Percentiles rank a stretch among this genome's conserved stretches.
Evolutionary conservation across 257 asterid species (phyloP).

Genomic region (Pogostemon cablin): DNA sequence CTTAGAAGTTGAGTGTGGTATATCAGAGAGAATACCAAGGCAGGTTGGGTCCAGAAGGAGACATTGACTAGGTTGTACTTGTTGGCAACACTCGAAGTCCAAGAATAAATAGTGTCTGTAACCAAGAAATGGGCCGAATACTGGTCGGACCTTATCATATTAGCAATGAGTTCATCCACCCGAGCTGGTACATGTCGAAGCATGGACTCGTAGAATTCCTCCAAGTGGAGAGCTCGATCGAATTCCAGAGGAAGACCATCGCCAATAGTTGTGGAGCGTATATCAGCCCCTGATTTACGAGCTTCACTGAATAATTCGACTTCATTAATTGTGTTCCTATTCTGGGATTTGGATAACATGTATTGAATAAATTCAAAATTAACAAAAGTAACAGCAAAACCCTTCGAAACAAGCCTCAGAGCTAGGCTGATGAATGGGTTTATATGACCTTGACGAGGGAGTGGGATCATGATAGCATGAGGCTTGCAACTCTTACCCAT

Average conservation of each 20-base stretch:
- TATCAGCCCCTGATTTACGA: slow-evolving; percentile 48
- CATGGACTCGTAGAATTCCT: slow-evolving; percentile 35
- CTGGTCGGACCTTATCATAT: slow-evolving; percentile 10
- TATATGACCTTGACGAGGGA: slow-evolving; percentile 55
- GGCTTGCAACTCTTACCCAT: not conserved
- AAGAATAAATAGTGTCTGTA: slow-evolving; percentile 47
- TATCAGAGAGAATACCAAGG: slow-evolving; percentile 48
- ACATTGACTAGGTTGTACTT: slow-evolving; percentile 51
- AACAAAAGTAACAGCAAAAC: slow-evolving; percentile 40
- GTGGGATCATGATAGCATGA: slow-evolving; percentile 25
- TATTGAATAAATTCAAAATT: slow-evolving; percentile 28
- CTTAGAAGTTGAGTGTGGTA: slow-evolving; percentile 47
- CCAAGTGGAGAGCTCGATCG: slow-evolving; percentile 39
- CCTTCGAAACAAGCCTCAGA: slow-evolving; percentile 52
- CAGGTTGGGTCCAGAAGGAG: slow-evolving; percentile 49
- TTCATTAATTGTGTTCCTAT: not conserved
- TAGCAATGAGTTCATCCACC: slow-evolving; percentile 51
- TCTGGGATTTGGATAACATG: slow-evolving; percentile 22
- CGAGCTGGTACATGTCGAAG: slow-evolving; percentile 39
- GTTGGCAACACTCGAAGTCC: slow-evolving; percentile 46
- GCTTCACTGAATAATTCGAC: slow-evolving; percentile 37
- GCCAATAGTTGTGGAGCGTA: slow-evolving; percentile 45
- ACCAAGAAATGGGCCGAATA: slow-evolving; percentile 46
- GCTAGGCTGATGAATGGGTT: slow-evolving; percentile 46
- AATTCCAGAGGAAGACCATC: slow-evolving; percentile 56